phyloP scores from a whole-genome alignment of 2,329 filamentous ascomycete genomes.

The Teratosphaeriaceae sp. region DNA sequence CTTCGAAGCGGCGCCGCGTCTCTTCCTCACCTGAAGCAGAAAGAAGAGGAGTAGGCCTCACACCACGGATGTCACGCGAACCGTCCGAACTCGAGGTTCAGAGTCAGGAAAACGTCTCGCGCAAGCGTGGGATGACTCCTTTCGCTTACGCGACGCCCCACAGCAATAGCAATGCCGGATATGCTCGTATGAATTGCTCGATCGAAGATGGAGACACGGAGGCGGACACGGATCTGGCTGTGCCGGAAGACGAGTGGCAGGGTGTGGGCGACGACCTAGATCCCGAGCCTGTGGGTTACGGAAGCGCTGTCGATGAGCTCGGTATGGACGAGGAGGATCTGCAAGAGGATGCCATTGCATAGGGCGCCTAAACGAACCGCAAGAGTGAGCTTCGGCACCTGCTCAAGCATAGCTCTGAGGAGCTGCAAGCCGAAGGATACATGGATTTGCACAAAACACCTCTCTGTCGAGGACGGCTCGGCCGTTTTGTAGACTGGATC shows the following conservation, averaged over 20 bases:
- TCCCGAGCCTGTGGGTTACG: background rate
- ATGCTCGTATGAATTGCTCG: slow-evolving; percentile 27
- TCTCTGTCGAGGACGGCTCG: slow-evolving; percentile 10
- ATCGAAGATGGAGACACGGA: slow-evolving; percentile 30
- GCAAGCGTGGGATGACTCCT: slow-evolving; percentile 43
- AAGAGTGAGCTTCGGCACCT: background rate
- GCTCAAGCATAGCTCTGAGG: slow-evolving; percentile 4
- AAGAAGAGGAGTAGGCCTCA: slow-evolving; percentile 30
- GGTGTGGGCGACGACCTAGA: slow-evolving; percentile 29
- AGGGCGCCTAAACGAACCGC: background rate
- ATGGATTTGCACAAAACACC: slow-evolving; percentile 5
- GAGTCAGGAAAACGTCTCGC: slow-evolving; percentile 33
- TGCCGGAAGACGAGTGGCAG: slow-evolving; percentile 26
- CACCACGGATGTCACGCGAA: slow-evolving; percentile 39
- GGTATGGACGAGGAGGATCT: slow-evolving; percentile 1
- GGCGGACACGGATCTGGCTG: slow-evolving; percentile 18
- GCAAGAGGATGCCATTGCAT: background rate
- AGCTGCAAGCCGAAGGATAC: background rate
- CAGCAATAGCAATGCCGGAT: slow-evolving; percentile 37
- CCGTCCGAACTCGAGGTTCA: slow-evolving; percentile 27
- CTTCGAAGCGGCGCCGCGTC: slow-evolving; percentile 44
- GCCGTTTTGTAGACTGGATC: slow-evolving; percentile 18
- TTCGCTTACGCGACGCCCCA: slow-evolving; percentile 71
- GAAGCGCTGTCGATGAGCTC: slow-evolving; percentile 1
- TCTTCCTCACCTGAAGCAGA: slow-evolving; percentile 48